These are phyloP conservation scores for Spergularia bocconei DNA, from an alignment of 148 eudicot genomes.

Conservation along the genomic window DNA sequence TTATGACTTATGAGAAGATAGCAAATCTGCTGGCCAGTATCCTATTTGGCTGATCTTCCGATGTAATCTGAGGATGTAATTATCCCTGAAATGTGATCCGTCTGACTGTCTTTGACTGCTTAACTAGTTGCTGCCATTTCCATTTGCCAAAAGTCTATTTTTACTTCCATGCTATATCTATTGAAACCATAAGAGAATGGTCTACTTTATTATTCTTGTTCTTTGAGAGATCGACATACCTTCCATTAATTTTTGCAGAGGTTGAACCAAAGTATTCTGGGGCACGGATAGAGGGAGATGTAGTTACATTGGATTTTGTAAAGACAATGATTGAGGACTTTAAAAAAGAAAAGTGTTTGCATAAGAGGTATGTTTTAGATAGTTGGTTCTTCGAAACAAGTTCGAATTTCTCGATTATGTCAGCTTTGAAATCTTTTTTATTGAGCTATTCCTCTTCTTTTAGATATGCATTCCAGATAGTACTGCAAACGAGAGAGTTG, in stretches of 20 bases:
- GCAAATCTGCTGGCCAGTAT: not conserved
- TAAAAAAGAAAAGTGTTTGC: constrained; percentile 77
- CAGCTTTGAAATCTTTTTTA: not conserved
- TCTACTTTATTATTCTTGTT: constrained; percentile 11
- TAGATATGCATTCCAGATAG: constrained; percentile 97
- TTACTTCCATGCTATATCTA: too few species aligned
- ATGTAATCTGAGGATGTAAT: not conserved
- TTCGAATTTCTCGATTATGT: constrained; percentile 1
- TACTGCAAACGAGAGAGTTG: constrained; percentile 82
- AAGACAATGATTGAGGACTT: constrained; percentile 96
- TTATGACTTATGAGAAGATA: too few species aligned
- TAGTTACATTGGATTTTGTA: constrained; percentile 79
- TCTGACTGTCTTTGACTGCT: not conserved
- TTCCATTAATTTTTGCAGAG: constrained; percentile 42
- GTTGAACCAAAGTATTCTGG: constrained; percentile 97
- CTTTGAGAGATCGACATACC: constrained; percentile 3
- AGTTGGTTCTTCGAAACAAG: not conserved
- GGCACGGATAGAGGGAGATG: constrained; percentile 91
- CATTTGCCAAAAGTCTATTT: not conserved
- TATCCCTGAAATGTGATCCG: not conserved
- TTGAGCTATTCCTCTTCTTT: constrained; percentile 21
- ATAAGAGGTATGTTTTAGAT: constrained; percentile 59
- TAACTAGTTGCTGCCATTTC: not conserved
- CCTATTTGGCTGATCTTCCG: not conserved
- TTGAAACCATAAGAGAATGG: not conserved